phyloP scores from a whole-genome alignment of 2,329 filamentous ascomycete genomes.

The Camillea tinctor region DNA sequence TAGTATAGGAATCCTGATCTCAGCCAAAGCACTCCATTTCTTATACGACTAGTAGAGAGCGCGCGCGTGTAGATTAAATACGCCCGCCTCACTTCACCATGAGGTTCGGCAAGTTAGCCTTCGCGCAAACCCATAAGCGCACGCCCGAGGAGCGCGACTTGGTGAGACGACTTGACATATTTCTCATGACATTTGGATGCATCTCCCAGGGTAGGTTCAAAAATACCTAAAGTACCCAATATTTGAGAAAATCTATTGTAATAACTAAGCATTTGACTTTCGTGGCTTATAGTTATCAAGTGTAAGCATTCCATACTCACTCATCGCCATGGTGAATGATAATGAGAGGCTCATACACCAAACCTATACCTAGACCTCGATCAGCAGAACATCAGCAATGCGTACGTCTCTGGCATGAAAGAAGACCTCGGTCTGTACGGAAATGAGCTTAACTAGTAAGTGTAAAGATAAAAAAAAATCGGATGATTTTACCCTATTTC shows the following conservation, averaged over 20 bases:
- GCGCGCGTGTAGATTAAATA: too few relatives aligned
- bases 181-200: slow-evolving; percentile 37
- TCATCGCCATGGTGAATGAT: not conserved
- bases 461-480: not conserved
- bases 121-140: slow-evolving; percentile 27
- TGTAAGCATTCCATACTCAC: slow-evolving; percentile 11
- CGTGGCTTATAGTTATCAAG: slow-evolving; percentile 21
- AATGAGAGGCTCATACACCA: slow-evolving; percentile 11
- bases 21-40: too few relatives aligned
- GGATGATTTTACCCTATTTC: too few relatives aligned
- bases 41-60: too few relatives aligned
- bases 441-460: slow-evolving; percentile 30
- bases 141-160: slow-evolving; percentile 32
- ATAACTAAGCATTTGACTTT: not conserved
- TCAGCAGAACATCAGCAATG: slow-evolving; percentile 33
- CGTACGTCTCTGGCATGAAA: slow-evolving; percentile 39
- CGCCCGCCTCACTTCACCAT: slow-evolving; percentile 4
- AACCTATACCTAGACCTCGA: slow-evolving; percentile 30
- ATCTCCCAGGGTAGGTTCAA: slow-evolving; percentile 32
- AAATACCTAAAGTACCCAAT: too few relatives aligned
- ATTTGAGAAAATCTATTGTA: too few relatives aligned
- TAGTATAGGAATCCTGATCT: too few relatives aligned
- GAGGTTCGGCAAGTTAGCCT: slow-evolving; percentile 18
- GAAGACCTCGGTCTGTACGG: slow-evolving; percentile 28
- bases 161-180: slow-evolving; percentile 34